Base-by-base conservation (phyloP, 306 rosid genomes). In the Cicer yamashitae region DNA sequence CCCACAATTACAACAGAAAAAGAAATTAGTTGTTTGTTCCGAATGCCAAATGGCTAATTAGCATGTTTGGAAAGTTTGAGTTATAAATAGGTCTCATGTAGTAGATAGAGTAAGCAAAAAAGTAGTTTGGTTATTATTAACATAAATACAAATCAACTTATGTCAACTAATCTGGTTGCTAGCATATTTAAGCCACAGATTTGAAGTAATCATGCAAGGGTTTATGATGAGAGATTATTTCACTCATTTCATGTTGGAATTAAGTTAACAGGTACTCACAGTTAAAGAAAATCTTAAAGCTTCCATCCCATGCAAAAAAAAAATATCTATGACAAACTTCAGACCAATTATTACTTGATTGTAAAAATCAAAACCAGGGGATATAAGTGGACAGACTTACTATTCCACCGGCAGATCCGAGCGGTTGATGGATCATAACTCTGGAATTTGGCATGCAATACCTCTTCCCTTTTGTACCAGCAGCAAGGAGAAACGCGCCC, bases 401-500 rank as follows among this genome's bases (percentile, higher is more conserved):
- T 80, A 70, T 85, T 53, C 96, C 99, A 54, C 97, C 96, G 51
- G 87, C 79, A 67, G 90, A 81, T 77, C 97, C 97, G 79, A 89
- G 92, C 0, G 99, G 96, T 73, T 94, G 96, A 89, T 92, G 99
- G 73, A 94, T 94, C 99, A 94, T 94, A 62, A 92, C 97, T 84
- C 82, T 92, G 7, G 96, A 72, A 81, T 94, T 92, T 2, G 99
- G 99, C 99, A 94, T 94, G 87, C 99, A 94, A 81, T 79, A 94
- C 77, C 97, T 86, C 93, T 94, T 92, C 78, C 97, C 99, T 73
- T 90, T 92, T 3, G 96, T 14, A 52, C 97, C 99, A 63, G 96
- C 14, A 71, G 97, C 97, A 71, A 94, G 97, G 54, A 94, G 84
- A 86, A 94, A 94, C 0, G 99, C 99, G 69, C 99, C 96, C 97